phyloP scores from a whole-genome alignment of 2,329 filamentous ascomycete species.

The Fusarium sp. region DNA sequence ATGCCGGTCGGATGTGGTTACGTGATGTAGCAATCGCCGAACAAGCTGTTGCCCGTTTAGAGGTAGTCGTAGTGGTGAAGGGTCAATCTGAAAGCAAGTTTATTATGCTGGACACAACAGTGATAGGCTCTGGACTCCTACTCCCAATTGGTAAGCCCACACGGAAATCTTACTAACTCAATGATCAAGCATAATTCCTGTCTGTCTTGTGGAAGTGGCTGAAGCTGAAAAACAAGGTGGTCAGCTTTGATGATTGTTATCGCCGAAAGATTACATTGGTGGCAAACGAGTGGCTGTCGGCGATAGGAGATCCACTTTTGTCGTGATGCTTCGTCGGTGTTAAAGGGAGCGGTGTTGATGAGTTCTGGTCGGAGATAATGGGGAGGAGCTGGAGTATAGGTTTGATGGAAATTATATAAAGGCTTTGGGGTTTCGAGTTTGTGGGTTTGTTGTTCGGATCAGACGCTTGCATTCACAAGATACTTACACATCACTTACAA shows the following conservation, averaged over 20 bases:
- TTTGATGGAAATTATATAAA: background rate
- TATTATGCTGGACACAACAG: no score
- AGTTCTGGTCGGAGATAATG: slow-evolving; percentile 22
- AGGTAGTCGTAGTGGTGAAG: no score
- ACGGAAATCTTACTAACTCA: background rate
- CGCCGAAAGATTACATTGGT: slow-evolving; percentile 19
- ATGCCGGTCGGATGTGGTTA: background rate
- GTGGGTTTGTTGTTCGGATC: background rate
- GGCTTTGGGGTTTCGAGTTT: accelerated
- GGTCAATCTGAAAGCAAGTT: no score
- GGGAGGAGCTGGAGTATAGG: background rate
- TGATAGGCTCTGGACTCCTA: no score
- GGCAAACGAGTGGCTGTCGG: slow-evolving; percentile 23
- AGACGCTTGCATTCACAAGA: background rate
- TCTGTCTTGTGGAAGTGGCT: background rate
- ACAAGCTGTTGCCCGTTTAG: background rate
- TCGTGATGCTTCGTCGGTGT: slow-evolving; percentile 6
- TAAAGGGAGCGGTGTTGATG: background rate
- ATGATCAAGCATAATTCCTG: background rate
- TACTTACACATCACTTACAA: background rate
- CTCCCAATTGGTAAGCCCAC: no score
- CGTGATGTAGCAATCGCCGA: background rate
- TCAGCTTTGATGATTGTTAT: background rate
- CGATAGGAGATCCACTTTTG: slow-evolving; percentile 21
- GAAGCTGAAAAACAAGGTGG: background rate